These are phyloP conservation scores for Macaranga tanarius DNA, from an alignment of 441 rosid genomes.

Conservation along the genomic window DNA sequence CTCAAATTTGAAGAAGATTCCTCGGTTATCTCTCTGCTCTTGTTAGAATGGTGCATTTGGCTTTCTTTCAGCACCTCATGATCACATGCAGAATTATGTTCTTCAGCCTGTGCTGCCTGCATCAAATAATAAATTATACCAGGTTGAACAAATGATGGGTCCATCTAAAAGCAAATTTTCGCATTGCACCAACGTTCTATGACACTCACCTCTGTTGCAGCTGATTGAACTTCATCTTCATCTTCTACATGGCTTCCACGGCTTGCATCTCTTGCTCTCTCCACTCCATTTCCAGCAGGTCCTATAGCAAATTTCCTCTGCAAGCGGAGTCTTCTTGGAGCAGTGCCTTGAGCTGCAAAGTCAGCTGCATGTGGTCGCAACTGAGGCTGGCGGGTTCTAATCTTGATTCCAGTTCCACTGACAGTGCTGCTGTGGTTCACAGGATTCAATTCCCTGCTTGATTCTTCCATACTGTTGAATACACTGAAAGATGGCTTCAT, in stretches of 20 bases:
- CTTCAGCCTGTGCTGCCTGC: conserved; percentile 38
- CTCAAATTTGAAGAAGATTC: conserved; percentile 29
- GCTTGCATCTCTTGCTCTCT: conserved; percentile 19
- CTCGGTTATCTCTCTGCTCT: conserved; percentile 17
- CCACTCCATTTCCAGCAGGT: conserved; percentile 13
- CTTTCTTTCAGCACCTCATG: conserved; percentile 20
- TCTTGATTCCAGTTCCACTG: conserved; percentile 49
- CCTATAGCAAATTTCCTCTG: conserved; percentile 21
- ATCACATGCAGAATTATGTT: conserved; percentile 14
- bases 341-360: conserved; percentile 59
- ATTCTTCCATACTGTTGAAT: conserved; percentile 35
- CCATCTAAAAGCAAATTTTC: not conserved
- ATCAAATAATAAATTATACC: conserved; percentile 2
- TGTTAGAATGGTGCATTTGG: conserved; percentile 7
- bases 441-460: conserved; percentile 30
- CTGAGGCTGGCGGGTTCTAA: conserved; percentile 49
- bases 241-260: conserved; percentile 19
- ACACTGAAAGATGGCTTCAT: conserved; percentile 36
- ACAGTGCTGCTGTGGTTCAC: conserved; percentile 26
- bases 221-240: conserved; percentile 57
- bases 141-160: not conserved
- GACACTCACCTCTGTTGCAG: conserved; percentile 45
- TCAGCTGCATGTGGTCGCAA: conserved; percentile 29
- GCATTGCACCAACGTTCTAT: conserved; percentile 1
- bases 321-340: conserved; percentile 68